Evolutionary conservation across 2,329 filamentous ascomycete species (phyloP).

Genomic region (Verruconis gallopava): DNA sequence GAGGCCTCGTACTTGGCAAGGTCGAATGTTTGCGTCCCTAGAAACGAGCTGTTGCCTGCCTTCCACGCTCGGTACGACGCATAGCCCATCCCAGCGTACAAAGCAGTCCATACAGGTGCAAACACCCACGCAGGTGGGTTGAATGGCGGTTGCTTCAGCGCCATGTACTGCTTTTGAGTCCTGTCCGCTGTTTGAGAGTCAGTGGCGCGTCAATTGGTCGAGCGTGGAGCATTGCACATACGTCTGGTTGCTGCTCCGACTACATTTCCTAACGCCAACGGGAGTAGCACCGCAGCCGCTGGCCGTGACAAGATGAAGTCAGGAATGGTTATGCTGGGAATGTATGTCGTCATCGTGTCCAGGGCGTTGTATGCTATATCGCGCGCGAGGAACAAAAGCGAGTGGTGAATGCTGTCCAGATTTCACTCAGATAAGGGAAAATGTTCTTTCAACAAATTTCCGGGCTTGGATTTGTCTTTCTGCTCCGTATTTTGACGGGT

Average conservation of each 20-base stretch:
- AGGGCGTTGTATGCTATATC: too few species aligned
- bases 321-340: slow-evolving; percentile 67
- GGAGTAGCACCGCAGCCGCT: slow-evolving; percentile 61
- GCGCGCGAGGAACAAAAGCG: too few species aligned
- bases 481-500: too few species aligned
- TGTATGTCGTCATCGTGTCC: slow-evolving; percentile 59
- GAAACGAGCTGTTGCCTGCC: slow-evolving; percentile 43
- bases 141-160: slow-evolving; percentile 52
- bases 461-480: too few species aligned
- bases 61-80: slow-evolving; percentile 66
- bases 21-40: slow-evolving; percentile 30
- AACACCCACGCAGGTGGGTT: slow-evolving; percentile 45
- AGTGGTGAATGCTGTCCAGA: too few species aligned
- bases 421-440: too few species aligned
- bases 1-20: slow-evolving; percentile 41
- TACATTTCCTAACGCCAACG: slow-evolving; percentile 58
- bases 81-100: slow-evolving; percentile 71
- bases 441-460: too few species aligned
- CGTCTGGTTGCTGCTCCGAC: slow-evolving; percentile 57
- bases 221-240: slow-evolving; percentile 27
- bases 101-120: slow-evolving; percentile 44
- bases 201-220: neutral
- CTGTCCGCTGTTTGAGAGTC: slow-evolving; percentile 33
- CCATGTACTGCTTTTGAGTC: slow-evolving; percentile 49
- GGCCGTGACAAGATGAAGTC: slow-evolving; percentile 57